Conservation (phyloP, 192 early-diverging fungal genomes). For the Coemansia nantahalensis region DNA sequence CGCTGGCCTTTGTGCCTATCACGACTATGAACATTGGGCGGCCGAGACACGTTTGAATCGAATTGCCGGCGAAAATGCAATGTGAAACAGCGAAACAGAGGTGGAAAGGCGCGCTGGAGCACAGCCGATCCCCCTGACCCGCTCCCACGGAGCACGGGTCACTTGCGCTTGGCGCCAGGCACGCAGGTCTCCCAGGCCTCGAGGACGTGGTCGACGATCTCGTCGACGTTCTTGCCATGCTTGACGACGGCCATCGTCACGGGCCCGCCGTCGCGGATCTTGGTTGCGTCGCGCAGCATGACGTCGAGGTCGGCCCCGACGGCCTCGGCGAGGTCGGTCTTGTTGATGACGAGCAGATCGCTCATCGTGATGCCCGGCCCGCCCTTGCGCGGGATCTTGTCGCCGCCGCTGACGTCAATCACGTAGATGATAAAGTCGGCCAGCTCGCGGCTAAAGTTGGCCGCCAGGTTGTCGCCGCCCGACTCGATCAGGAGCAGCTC, state of each 20-base stretch:
- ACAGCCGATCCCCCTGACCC: no score
- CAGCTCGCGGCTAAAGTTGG: slow-evolving; percentile 72
- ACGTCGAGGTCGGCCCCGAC: slow-evolving; percentile 91
- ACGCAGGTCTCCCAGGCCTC: slow-evolving; percentile 52
- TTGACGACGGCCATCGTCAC: slow-evolving; percentile 92
- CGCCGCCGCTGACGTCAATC: slow-evolving; percentile 96
- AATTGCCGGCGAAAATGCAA: no score
- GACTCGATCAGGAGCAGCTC: slow-evolving; percentile 88
- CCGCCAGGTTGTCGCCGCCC: slow-evolving; percentile 92
- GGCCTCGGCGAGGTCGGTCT: slow-evolving; percentile 88
- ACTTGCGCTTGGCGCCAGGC: slow-evolving; percentile 45
- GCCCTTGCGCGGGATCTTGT: slow-evolving; percentile 97
- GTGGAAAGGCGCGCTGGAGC: no score
- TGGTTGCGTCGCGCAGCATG: slow-evolving; percentile 85
- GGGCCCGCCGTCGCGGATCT: slow-evolving; percentile 86
- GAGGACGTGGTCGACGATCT: slow-evolving; percentile 76
- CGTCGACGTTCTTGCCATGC: slow-evolving; percentile 81
- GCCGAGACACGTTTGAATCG: no score
- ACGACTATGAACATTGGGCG: slow-evolving; percentile 49
- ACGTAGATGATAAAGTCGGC: slow-evolving; percentile 97
- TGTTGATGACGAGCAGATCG: slow-evolving; percentile 94
- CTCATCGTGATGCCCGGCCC: slow-evolving; percentile 97
- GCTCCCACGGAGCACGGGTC: no score
- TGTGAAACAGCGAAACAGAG: no score
- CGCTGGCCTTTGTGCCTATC: slow-evolving; percentile 48